These are phyloP conservation scores for Jamesozyma piceae DNA, from an alignment of 805 yeast species.

Conservation along the genomic window DNA sequence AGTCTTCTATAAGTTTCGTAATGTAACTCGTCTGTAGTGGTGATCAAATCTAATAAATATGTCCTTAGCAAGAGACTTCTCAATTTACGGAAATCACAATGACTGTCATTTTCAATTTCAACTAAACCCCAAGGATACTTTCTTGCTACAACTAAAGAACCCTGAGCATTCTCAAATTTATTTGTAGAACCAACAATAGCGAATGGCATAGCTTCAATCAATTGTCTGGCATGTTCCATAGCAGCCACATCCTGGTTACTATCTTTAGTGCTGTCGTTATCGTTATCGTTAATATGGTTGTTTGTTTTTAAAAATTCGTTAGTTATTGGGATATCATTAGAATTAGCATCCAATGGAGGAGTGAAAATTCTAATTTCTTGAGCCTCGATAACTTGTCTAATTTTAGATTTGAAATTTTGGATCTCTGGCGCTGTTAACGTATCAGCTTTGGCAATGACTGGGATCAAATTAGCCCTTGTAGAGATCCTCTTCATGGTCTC, in stretches of 20 bases:
- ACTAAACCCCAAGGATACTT: constrained; percentile 87
- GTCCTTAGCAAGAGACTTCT: constrained; percentile 73
- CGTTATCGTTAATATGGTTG: constrained; percentile 2
- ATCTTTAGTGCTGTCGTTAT: neutral
- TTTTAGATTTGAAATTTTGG: constrained; percentile 58
- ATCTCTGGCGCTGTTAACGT: constrained; percentile 67
- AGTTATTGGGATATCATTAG: constrained; percentile 1
- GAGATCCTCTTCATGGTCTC: constrained; percentile 79
- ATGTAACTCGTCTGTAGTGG: constrained; percentile 72
- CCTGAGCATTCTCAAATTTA: constrained; percentile 53
- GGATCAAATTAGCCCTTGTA: constrained; percentile 76
- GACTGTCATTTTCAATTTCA: constrained; percentile 77
- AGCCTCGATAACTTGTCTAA: constrained; percentile 73
- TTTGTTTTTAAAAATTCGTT: neutral
- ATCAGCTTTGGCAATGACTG: constrained; percentile 84
- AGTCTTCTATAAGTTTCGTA: constrained; percentile 70
- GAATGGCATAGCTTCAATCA: constrained; percentile 80
- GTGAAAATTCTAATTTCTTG: constrained; percentile 78
- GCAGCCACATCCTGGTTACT: constrained; percentile 48
- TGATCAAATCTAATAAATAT: constrained; percentile 70
- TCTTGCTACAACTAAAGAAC: constrained; percentile 64
- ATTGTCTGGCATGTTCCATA: constrained; percentile 69
- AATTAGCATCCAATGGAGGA: constrained; percentile 55
- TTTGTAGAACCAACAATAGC: constrained; percentile 74
- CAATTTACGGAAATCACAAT: constrained; percentile 76